Percentiles rank a stretch among this genome's conserved stretches.
phyloP scores from a whole-genome alignment of 2,329 filamentous ascomycete species.

The Colletotrichum cuscutae region DNA sequence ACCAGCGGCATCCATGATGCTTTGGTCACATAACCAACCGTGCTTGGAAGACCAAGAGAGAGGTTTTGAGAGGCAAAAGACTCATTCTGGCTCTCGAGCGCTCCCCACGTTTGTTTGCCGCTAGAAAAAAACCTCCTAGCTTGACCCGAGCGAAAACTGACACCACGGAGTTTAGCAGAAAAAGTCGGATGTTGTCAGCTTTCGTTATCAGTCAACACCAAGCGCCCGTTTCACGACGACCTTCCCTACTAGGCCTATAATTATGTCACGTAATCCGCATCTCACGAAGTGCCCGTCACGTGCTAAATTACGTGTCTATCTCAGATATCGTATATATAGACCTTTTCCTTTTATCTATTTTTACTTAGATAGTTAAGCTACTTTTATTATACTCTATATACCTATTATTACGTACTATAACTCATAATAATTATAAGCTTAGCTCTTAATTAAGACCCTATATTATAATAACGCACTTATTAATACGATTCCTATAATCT shows the following conservation, averaged over 20 bases:
- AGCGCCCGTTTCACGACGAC: not conserved
- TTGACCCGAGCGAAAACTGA: not conserved
- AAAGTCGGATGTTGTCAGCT: constrained; percentile 6
- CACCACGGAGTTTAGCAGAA: not conserved
- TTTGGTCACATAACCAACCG: not conserved
- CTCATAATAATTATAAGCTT: no score
- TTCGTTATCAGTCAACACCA: not conserved
- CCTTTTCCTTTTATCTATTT: no score
- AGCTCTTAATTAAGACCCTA: no score
- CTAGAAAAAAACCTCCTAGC: not conserved
- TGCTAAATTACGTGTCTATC: no score
- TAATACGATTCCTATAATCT: no score
- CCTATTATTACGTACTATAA: no score
- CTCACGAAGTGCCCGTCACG: no score
- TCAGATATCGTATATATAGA: no score
- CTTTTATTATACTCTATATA: no score
- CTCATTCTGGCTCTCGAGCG: not conserved
- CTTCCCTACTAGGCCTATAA: not conserved
- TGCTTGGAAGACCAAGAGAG: not conserved
- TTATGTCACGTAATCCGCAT: no score
- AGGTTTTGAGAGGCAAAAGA: not conserved
- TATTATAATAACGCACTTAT: no score
- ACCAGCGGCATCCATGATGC: not conserved
- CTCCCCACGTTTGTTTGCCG: constrained; percentile 12
- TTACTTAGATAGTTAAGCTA: no score